A percentile compares a stretch with the other conserved stretches of the same genome.
These are phyloP conservation scores for Hypoxylon intermedium DNA, from an alignment of 495 filamentous ascomycete species.

Conservation along the genomic window DNA sequence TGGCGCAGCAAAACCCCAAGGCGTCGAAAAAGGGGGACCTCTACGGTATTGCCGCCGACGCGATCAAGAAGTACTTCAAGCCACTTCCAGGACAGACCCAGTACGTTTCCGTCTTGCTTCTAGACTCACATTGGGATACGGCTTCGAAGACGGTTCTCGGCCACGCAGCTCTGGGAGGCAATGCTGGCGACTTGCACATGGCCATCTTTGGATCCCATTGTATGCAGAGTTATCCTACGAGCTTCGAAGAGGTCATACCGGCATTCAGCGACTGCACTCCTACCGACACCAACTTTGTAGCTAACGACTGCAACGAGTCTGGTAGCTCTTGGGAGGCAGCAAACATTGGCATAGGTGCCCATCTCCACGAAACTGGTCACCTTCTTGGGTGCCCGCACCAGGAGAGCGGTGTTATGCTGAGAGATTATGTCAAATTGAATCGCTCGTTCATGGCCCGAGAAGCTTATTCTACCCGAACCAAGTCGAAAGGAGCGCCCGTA, in stretches of 20 bases:
- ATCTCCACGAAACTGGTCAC: conserved; percentile 88
- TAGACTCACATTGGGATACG: conserved; percentile 89
- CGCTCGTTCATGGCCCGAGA: conserved; percentile 81
- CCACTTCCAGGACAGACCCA: conserved; percentile 76
- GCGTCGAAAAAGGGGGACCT: conserved; percentile 74
- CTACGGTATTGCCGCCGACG: conserved; percentile 76
- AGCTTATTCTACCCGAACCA: conserved; percentile 82
- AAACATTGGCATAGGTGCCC: conserved; percentile 89
- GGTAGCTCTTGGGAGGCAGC: conserved; percentile 92
- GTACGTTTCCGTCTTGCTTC: conserved; percentile 81
- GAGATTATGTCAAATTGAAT: conserved; percentile 83
- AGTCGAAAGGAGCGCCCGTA: conserved; percentile 77
- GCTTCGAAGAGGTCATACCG: conserved; percentile 83
- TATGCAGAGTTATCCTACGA: conserved; percentile 84
- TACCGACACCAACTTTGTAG: conserved; percentile 80
- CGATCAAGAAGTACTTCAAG: conserved; percentile 76
- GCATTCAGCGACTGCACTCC: conserved; percentile 88
- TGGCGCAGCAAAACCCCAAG: conserved; percentile 78
- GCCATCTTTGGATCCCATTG: conserved; percentile 90
- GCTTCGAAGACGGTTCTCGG: conserved; percentile 70
- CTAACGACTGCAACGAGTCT: conserved; percentile 82
- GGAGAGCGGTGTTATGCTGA: conserved; percentile 84
- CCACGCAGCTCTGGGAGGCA: conserved; percentile 79
- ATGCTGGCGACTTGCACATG: conserved; percentile 72
- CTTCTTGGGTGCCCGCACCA: conserved; percentile 87